phyloP scores from a whole-genome alignment of 768 basidiomycete genomes.

The Trametes punicea region DNA sequence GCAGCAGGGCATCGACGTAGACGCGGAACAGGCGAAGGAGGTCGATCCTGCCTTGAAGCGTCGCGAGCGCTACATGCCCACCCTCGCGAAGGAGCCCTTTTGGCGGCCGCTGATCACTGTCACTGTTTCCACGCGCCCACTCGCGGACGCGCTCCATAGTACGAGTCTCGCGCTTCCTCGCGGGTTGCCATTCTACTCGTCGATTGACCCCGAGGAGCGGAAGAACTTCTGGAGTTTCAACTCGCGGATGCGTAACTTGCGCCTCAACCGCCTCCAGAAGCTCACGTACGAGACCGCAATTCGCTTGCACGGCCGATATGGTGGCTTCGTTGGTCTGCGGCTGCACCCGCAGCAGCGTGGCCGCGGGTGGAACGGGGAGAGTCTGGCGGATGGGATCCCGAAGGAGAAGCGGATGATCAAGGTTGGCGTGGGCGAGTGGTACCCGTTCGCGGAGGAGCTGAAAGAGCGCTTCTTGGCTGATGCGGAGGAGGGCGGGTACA shows the following conservation, averaged over 20 bases:
- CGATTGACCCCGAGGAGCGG: conserved; percentile 32
- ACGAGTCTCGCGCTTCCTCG: conserved; percentile 31
- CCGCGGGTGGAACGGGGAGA: conserved; percentile 37
- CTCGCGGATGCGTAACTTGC: conserved; percentile 34
- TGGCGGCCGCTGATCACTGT: conserved; percentile 41
- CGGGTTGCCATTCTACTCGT: conserved; percentile 37
- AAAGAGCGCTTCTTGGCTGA: conserved; percentile 19
- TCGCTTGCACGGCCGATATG: conserved; percentile 34
- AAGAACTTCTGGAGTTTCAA: conserved; percentile 32
- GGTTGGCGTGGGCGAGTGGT: conserved; percentile 37
- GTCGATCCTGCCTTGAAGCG: background rate
- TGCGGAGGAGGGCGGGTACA: conserved; percentile 18
- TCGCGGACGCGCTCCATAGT: conserved; percentile 35
- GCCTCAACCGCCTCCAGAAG: conserved; percentile 33
- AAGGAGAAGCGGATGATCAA: conserved; percentile 32
- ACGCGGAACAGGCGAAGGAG: background rate
- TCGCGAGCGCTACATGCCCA: conserved; percentile 32
- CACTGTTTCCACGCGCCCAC: conserved; percentile 41
- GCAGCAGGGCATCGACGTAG: background rate
- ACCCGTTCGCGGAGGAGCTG: conserved; percentile 25
- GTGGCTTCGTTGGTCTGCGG: conserved; percentile 38
- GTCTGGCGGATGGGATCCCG: conserved; percentile 32
- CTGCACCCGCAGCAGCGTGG: conserved; percentile 31
- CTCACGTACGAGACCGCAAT: conserved; percentile 30
- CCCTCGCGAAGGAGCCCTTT: conserved; percentile 31